These are phyloP conservation scores for Andrographis paniculata DNA, from an alignment of 305 asterid species.

Conservation along the genomic window DNA sequence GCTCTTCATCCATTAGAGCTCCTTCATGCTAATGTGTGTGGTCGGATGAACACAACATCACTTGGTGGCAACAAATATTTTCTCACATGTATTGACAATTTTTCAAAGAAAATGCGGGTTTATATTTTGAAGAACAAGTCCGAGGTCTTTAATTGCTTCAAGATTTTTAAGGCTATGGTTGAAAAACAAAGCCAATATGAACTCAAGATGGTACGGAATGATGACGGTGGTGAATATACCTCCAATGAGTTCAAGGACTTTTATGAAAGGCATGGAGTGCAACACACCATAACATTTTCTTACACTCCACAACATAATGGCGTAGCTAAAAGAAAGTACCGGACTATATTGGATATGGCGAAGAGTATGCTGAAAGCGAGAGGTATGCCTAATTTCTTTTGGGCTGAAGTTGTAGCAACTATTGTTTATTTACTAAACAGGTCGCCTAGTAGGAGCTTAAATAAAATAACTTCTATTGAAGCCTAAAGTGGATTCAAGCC, in stretches of 20 bases:
- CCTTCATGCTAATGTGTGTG: too few species aligned
- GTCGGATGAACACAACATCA: too few species aligned
- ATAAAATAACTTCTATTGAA: conserved; percentile 8
- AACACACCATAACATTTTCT: background rate
- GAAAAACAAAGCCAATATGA: conserved; percentile 12
- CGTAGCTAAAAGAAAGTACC: conserved; percentile 8
- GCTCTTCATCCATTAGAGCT: too few species aligned
- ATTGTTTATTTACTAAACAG: conserved; percentile 14
- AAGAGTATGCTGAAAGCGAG: conserved; percentile 11
- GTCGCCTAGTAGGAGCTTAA: conserved; percentile 11
- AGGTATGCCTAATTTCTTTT: conserved; percentile 9
- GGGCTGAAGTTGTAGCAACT: conserved; percentile 15
- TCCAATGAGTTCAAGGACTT: conserved; percentile 2
- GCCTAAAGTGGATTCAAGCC: conserved; percentile 20
- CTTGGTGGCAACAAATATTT: too few species aligned
- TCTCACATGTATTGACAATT: too few species aligned
- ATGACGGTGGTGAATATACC: conserved; percentile 16
- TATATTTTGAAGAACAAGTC: too few species aligned
- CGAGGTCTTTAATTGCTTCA: background rate
- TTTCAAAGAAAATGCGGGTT: too few species aligned
- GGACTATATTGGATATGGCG: conserved; percentile 6
- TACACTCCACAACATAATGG: conserved; percentile 22
- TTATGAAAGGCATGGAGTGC: conserved; percentile 3
- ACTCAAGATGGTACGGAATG: conserved; percentile 8
- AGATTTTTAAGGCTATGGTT: conserved; percentile 11